These are phyloP conservation scores for Paraphaeosphaeria sporulosa DNA, from an alignment of 2,329 filamentous ascomycete genomes.

Conservation along the genomic window DNA sequence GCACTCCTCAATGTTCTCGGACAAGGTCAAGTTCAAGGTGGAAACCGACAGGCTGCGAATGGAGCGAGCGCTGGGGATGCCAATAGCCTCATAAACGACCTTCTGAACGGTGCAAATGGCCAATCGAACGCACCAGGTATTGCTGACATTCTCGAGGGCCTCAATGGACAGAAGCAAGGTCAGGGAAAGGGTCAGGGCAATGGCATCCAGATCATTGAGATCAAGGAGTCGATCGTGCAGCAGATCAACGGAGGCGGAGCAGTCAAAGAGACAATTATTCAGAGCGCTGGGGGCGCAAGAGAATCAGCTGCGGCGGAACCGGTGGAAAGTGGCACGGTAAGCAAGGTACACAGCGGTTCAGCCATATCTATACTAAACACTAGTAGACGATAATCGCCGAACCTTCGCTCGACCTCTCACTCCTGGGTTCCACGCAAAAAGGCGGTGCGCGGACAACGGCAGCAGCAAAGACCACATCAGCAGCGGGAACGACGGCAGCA, in stretches of 20 bases:
- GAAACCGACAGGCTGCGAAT: constrained; percentile 9
- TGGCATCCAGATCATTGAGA: constrained; percentile 21
- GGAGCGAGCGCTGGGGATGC: constrained; percentile 25
- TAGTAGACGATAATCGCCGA: background rate
- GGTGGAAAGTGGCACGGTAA: constrained; percentile 1
- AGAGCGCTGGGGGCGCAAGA: constrained; percentile 12
- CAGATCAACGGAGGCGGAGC: constrained; percentile 14
- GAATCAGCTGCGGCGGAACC: background rate
- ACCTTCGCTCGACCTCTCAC: constrained; percentile 4
- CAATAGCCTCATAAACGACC: constrained; percentile 30
- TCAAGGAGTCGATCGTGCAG: constrained; percentile 23
- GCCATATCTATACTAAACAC: background rate
- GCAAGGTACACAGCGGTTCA: background rate
- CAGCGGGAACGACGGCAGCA: background rate
- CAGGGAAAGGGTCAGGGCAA: constrained; percentile 16
- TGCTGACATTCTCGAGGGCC: constrained; percentile 20
- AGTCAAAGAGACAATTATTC: constrained; percentile 18
- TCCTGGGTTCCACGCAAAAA: constrained; percentile 5
- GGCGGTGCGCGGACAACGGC: background rate
- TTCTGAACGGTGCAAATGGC: constrained; percentile 22
- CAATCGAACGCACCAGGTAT: constrained; percentile 17
- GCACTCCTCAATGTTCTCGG: constrained; percentile 9
- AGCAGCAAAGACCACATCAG: background rate
- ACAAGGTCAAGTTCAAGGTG: constrained; percentile 11
- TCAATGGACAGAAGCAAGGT: constrained; percentile 16